Base-by-base conservation (phyloP, 345 rosid species). In the Fremontodendron californicum region DNA sequence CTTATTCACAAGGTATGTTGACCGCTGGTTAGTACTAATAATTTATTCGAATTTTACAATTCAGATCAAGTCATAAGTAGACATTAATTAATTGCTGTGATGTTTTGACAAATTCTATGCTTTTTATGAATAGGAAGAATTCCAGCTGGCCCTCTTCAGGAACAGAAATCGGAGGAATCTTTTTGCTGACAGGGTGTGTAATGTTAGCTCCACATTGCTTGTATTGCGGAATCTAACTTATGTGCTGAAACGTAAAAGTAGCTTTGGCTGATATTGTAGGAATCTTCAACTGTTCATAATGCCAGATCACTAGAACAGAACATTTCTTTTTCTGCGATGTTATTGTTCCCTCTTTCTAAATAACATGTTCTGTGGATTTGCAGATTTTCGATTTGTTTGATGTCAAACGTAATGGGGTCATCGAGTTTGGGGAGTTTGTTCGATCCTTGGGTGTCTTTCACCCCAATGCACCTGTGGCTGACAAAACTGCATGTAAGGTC, bases 131-230 rank as follows among this genome's bases (percentile, higher is more conserved):
- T 86, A 96, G 98, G 97, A 93, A 83, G 99, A 96, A 68, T 88
- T 96, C 78, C 97, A 93, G 80, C 86, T 96, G 64, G 99, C 99
- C 52, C 92, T 96, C 37, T 91, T 96, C 85, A 89, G 89, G 86
- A 96, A 87, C 85, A 85, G 81, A 80, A 88, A 91, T 73, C 82
- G 66, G 77, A 89, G 71, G 83, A 96, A 93, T 72, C 97, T 96
- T 70, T 96, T 93, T 25, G 93, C 98, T 0, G 97, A 96, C 83
- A 90, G 97, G 92, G 99, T 96, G 60, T 16, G 79, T 77, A 54
- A 13, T 40, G 27, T 31, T 64, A 42, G 42, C 65, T 27, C 42
- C n/a, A 3, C 60, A 13, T 60, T 13, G 60, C 73, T 60, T 5
- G 33, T 6, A 21, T 23, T 73, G 65, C 39, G 7, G 5, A 6